Base-by-base conservation (phyloP, 1,139 yeast species). In the Hyphopichia wangnamkhiaoensis region DNA sequence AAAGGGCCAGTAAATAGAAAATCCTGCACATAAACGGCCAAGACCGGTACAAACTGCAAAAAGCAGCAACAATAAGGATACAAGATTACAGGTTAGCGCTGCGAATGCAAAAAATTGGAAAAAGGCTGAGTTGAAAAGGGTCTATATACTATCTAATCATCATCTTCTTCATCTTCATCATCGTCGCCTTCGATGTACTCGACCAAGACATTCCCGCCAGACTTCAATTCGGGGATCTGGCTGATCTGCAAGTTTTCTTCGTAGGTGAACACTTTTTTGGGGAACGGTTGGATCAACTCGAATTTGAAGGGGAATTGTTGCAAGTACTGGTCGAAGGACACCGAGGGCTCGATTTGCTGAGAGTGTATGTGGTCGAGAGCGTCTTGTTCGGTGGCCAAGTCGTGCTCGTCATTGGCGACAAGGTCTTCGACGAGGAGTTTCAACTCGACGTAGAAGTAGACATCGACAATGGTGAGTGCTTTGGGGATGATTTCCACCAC, bases 401-500 rank as follows among this genome's bases (percentile, higher is more conserved):
- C 56, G 10, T 40, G 40, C 13, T 44, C 41, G 3, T 48, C 47
- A 10, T 47, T 48, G 5, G 42, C 46, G 16, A 43, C 45, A 37
- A 47, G 29, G 10, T 49, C 50, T 23, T 43, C 42, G n/a, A 49
- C 46, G 37, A 58, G 56, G 29, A 71, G 45, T 38, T 65, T 64
- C 14, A 72, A 64, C 44, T 84, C 89, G 32, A 87, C 79, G 50
- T 72, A 79, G 33, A 81, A 70, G 57, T 88, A 89, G 4, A 91
- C 58, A 28, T 85, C 85, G 33, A 68, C 69, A n/a, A 84, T 56
- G 0, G 80, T 63, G 13, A 76, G 69, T 5, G 61, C 53, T 17
- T 75, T 71, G 20, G 63, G 54, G 42, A 89, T 79, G 37, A 73
- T 72, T 41, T 80, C 77, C 7, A 86, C 68, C 2, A 82, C 57